These are phyloP conservation scores for Eimeria maxima DNA, from an alignment of 169 alveolate species.

Conservation along the genomic window DNA sequence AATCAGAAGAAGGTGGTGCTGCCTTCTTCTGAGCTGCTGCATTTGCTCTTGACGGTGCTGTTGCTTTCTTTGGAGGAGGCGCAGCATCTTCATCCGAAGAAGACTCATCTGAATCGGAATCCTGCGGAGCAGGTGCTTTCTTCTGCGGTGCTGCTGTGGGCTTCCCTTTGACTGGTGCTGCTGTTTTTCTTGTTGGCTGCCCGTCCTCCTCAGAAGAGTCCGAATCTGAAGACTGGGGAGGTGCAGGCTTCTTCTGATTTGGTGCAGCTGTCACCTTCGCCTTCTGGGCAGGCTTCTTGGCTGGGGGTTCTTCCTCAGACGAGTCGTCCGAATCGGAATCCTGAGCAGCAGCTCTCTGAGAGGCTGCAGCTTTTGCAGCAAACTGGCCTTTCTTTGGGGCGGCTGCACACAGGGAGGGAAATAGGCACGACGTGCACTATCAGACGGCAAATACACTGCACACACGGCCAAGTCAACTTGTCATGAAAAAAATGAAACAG, in stretches of 20 bases:
- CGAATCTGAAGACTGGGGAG: not conserved
- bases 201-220: slow-evolving; percentile 64
- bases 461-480: no score
- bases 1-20: slow-evolving; percentile 1
- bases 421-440: not conserved
- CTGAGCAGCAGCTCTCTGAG: slow-evolving; percentile 15
- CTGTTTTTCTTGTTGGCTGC: slow-evolving; percentile 1
- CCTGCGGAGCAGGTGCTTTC: not conserved
- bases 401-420: slow-evolving; percentile 5
- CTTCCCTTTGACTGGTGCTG: slow-evolving; percentile 2
- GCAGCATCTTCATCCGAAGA: slow-evolving; percentile 1
- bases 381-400: not conserved
- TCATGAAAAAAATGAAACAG: not conserved
- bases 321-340: slow-evolving; percentile 72
- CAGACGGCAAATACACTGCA: not conserved
- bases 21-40: slow-evolving; percentile 31
- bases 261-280: slow-evolving; percentile 21
- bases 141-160: slow-evolving; percentile 44
- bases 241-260: slow-evolving; percentile 19
- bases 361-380: not conserved
- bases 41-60: not conserved
- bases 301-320: slow-evolving; percentile 62
- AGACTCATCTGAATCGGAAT: slow-evolving; percentile 61
- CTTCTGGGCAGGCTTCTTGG: slow-evolving; percentile 37
- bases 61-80: slow-evolving; percentile 32